Evolutionary conservation across 805 yeast genomes (phyloP).

Genomic region (Ogataea thermomethanolica): DNA sequence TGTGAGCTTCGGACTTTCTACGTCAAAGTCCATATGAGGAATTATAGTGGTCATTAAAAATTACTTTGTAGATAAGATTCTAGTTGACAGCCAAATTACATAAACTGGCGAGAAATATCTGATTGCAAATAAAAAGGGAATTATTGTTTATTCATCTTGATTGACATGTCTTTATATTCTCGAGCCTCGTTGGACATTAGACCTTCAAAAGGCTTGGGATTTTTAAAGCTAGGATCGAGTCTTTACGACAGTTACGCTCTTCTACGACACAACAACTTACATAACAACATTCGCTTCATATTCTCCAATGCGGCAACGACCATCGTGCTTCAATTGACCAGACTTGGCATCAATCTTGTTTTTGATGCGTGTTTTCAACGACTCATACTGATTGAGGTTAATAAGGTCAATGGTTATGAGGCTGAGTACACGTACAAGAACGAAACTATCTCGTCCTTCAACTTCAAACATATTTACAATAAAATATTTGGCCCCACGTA

Average conservation of each 20-base stretch:
- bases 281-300: conserved; percentile 22
- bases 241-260: conserved; percentile 21
- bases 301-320: conserved; percentile 19
- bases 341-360: conserved; percentile 21
- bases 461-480: conserved; percentile 47
- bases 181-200: conserved; percentile 18
- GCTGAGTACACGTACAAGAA: conserved; percentile 21
- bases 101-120: neutral
- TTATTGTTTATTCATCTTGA: conserved; percentile 2
- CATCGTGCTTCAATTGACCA: conserved; percentile 21
- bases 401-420: conserved; percentile 13
- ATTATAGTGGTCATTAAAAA: conserved; percentile 14
- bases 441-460: conserved; percentile 22
- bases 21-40: conserved; percentile 15
- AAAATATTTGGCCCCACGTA: conserved; percentile 61
- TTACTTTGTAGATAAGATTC: conserved; percentile 6
- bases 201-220: conserved; percentile 27
- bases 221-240: conserved; percentile 24
- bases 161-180: conserved; percentile 4
- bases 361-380: conserved; percentile 28
- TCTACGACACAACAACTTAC: conserved; percentile 14
- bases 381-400: conserved; percentile 28
- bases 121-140: conserved; percentile 4
- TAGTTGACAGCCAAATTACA: conserved; percentile 5
- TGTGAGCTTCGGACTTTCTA: conserved; percentile 21